phyloP scores from a whole-genome alignment of 805 yeast species.

The Pichia paraexigua region DNA sequence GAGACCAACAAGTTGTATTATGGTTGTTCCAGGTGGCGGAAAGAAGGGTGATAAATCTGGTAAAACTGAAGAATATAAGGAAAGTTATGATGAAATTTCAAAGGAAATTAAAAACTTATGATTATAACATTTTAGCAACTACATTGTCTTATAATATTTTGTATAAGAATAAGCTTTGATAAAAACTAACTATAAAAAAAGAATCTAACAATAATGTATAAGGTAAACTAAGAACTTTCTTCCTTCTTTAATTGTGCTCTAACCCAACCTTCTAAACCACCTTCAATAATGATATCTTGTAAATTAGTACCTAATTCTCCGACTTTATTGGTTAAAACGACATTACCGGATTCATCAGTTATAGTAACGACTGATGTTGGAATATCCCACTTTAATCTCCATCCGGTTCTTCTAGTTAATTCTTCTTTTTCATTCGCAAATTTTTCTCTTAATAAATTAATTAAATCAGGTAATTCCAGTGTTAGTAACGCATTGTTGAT shows the following conservation, averaged over 20 bases:
- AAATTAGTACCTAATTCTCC: slow-evolving; percentile 93
- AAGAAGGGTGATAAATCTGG: slow-evolving; percentile 55
- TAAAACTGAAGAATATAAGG: slow-evolving; percentile 82
- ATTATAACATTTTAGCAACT: not conserved
- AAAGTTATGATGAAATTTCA: slow-evolving; percentile 85
- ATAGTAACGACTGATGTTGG: slow-evolving; percentile 75
- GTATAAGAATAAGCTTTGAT: not conserved
- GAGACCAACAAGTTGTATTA: slow-evolving; percentile 97
- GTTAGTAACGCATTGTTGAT: slow-evolving; percentile 94
- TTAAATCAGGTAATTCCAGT: slow-evolving; percentile 84
- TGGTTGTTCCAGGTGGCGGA: slow-evolving; percentile 95
- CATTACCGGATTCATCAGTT: slow-evolving; percentile 51
- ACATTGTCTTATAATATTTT: not conserved
- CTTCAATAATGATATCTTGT: slow-evolving; percentile 94
- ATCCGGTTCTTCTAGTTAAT: slow-evolving; percentile 90
- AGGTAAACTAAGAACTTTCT: slow-evolving; percentile 6
- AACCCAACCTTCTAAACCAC: slow-evolving; percentile 99
- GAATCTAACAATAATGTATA: not conserved
- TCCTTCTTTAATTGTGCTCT: slow-evolving; percentile 50
- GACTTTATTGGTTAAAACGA: slow-evolving; percentile 74
- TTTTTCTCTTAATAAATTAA: slow-evolving; percentile 64
- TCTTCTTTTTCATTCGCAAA: slow-evolving; percentile 46
- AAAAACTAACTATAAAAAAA: not conserved
- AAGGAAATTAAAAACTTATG: slow-evolving; percentile 64
- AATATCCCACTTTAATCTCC: slow-evolving; percentile 91